These are phyloP conservation scores for Raphanus raphanistrum DNA, from an alignment of 345 rosid genomes.

Conservation along the genomic window DNA sequence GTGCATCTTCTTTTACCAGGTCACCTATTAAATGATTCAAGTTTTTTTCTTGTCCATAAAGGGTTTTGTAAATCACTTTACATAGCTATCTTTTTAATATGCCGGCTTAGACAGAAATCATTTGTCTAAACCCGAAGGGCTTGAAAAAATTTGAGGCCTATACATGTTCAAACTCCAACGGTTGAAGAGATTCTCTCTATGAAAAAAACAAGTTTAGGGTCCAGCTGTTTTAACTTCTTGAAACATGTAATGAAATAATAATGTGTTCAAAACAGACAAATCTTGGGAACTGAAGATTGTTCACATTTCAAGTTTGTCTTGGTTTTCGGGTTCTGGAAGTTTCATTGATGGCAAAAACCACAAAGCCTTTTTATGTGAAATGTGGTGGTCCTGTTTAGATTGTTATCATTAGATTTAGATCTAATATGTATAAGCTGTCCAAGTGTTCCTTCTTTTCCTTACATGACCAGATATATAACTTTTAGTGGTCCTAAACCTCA, in stretches of 20 bases:
- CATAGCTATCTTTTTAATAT: background rate
- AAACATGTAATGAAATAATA: slow-evolving; percentile 30
- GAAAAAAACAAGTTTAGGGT: slow-evolving; percentile 16
- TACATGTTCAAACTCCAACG: background rate
- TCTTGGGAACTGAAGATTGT: slow-evolving; percentile 38
- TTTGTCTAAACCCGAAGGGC: background rate
- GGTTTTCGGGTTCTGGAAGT: slow-evolving; percentile 33
- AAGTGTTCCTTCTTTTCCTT: slow-evolving; percentile 39
- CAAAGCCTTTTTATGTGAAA: slow-evolving; percentile 38
- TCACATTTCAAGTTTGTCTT: slow-evolving; percentile 27
- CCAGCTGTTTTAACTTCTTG: slow-evolving; percentile 30
- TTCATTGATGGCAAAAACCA: slow-evolving; percentile 40
- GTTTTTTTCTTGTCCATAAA: background rate
- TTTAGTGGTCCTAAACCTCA: slow-evolving; percentile 29
- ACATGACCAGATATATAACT: slow-evolving; percentile 41
- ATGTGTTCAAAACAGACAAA: slow-evolving; percentile 27
- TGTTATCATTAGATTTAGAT: slow-evolving; percentile 36
- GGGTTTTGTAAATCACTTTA: background rate
- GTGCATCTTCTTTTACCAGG: slow-evolving; percentile 7
- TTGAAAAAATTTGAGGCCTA: background rate
- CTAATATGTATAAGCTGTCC: slow-evolving; percentile 27
- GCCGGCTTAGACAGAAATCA: background rate
- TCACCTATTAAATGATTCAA: background rate
- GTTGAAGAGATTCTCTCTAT: background rate
- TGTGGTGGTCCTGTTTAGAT: slow-evolving; percentile 39